These are phyloP conservation scores for Medicago ruthenica DNA, from an alignment of 306 rosid species.

Conservation along the genomic window DNA sequence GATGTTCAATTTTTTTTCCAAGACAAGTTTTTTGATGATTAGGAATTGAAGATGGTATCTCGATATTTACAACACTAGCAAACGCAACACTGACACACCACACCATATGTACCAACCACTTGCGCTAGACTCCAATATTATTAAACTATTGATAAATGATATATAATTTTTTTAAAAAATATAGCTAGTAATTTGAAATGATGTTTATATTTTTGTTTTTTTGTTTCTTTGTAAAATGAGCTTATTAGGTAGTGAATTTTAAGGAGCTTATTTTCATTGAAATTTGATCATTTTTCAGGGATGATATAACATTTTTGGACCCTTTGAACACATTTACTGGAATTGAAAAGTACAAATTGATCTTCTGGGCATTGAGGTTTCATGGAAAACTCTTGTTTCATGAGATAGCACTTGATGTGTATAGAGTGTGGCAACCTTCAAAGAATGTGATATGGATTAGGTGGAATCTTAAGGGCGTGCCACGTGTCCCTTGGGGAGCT, in stretches of 20 bases:
- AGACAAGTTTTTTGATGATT: no score
- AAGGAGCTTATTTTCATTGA: conserved; percentile 23
- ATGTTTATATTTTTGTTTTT: no score
- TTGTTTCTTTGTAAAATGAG: neutral
- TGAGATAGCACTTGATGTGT: conserved; percentile 81
- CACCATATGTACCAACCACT: no score
- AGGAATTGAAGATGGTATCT: no score
- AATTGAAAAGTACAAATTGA: conserved; percentile 84
- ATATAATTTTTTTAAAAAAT: no score
- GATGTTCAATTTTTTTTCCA: no score
- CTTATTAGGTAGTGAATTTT: no score
- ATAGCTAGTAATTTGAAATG: no score
- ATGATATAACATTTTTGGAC: conserved; percentile 81
- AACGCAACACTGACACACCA: no score
- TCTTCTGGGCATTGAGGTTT: conserved; percentile 94
- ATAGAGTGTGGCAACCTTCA: conserved; percentile 93
- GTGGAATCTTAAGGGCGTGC: conserved; percentile 91
- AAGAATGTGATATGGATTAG: conserved; percentile 84
- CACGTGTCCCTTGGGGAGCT: conserved; percentile 95
- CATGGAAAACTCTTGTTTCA: conserved; percentile 82
- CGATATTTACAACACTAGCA: no score
- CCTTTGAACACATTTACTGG: conserved; percentile 87
- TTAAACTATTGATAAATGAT: neutral
- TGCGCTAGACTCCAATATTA: no score
- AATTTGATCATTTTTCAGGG: conserved; percentile 68